A percentile compares a stretch with the other conserved stretches of the same genome.
These are phyloP conservation scores for Daldinia eschscholtzii DNA, from an alignment of 2,329 filamentous ascomycete species.

Conservation along the genomic window DNA sequence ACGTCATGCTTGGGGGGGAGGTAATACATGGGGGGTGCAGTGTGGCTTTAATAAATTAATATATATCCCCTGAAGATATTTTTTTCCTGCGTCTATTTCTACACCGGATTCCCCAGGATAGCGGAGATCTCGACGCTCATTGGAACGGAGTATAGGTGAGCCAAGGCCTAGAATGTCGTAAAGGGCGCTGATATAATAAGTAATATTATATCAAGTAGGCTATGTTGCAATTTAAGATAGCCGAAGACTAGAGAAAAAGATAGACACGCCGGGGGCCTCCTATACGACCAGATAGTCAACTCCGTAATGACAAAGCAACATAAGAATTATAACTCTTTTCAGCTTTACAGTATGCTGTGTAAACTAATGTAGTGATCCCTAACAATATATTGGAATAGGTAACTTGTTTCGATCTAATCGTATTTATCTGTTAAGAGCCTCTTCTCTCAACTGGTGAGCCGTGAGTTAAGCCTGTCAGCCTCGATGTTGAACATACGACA, in stretches of 20 bases:
- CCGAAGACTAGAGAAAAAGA: not conserved
- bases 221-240: not conserved
- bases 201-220: not conserved
- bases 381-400: not conserved
- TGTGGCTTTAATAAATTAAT: constrained; percentile 25
- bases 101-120: not conserved
- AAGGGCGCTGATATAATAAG: not conserved
- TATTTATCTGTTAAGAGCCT: not conserved
- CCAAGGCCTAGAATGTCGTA: not conserved
- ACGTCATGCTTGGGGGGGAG: constrained; percentile 28
- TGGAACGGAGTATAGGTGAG: not conserved
- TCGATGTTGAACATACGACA: constrained; percentile 5
- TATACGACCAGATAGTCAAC: not conserved
- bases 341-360: not conserved
- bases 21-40: constrained; percentile 3
- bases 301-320: not conserved
- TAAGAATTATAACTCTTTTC: not conserved
- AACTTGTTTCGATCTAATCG: not conserved
- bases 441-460: not conserved
- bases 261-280: not conserved
- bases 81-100: not conserved
- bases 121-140: not conserved
- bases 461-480: not conserved
- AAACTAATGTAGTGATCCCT: not conserved
- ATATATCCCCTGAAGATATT: constrained; percentile 4